Evolutionary conservation across 2,329 filamentous ascomycete species (phyloP).

Genomic region (Cladosporium sp.): DNA sequence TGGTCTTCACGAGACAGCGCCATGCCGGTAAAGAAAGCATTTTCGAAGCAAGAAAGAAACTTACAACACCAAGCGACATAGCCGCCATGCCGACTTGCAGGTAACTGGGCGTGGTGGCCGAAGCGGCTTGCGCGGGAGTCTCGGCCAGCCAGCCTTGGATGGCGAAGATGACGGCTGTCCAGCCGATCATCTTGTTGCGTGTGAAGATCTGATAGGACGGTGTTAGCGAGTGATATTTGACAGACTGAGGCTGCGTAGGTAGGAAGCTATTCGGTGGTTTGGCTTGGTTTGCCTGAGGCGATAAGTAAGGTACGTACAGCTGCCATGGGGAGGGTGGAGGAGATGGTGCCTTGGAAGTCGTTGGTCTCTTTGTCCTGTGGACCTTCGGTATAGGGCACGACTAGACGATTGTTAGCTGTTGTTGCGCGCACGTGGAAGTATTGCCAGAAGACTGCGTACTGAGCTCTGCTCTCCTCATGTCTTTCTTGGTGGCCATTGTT

Average conservation of each 20-base stretch:
- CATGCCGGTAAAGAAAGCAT: no score
- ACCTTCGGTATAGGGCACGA: conserved; percentile 83
- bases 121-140: conserved; percentile 63
- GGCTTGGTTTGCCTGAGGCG: not conserved
- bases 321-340: conserved; percentile 87
- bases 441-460: conserved; percentile 52
- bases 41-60: conserved; percentile 19
- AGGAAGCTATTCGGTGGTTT: conserved; percentile 51
- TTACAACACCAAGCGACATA: conserved; percentile 45
- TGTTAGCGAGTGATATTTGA: conserved; percentile 1
- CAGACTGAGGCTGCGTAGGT: not conserved
- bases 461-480: conserved; percentile 71
- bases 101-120: conserved; percentile 63
- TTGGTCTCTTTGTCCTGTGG: conserved; percentile 57
- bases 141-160: conserved; percentile 75
- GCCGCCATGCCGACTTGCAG: conserved; percentile 74
- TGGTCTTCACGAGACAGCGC: no score
- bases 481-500: conserved; percentile 65
- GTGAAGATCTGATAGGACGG: conserved; percentile 17
- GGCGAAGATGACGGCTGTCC: conserved; percentile 69
- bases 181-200: conserved; percentile 56
- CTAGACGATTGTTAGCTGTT: conserved; percentile 43
- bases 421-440: not conserved
- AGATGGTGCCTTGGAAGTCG: conserved; percentile 67
- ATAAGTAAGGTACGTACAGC: conserved; percentile 52